Percentiles rank a stretch among this genome's conserved stretches.
phyloP scores from a whole-genome alignment of 768 basidiomycete species.

The Boletus subparvulus region DNA sequence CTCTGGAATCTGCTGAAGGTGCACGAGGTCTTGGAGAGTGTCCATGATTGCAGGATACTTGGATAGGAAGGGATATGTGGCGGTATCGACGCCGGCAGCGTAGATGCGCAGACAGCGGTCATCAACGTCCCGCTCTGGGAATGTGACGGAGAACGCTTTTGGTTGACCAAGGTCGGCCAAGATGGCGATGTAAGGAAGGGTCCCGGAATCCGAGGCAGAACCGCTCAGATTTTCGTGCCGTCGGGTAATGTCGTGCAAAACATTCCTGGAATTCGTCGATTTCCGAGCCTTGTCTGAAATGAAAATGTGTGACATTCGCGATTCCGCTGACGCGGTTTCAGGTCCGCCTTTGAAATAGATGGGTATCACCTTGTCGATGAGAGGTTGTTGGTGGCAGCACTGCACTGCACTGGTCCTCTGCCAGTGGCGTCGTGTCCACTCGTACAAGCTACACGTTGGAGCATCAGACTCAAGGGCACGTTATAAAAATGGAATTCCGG shows the following conservation, averaged over 20 bases:
- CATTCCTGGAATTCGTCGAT: neutral
- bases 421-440: constrained; percentile 12
- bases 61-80: constrained; percentile 8
- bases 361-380: constrained; percentile 13
- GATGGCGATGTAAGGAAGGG: constrained; percentile 7
- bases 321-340: neutral
- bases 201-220: neutral
- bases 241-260: neutral
- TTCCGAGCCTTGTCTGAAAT: constrained; percentile 16
- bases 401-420: constrained; percentile 19
- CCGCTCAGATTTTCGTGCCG: neutral
- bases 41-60: neutral
- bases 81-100: neutral
- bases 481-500: neutral
- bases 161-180: constrained; percentile 10
- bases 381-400: constrained; percentile 10
- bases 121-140: neutral
- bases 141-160: constrained; percentile 1
- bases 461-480: neutral
- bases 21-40: neutral
- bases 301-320: constrained; percentile 15
- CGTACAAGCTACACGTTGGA: neutral
- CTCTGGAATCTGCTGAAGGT: neutral
- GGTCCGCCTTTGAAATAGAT: constrained; percentile 9
- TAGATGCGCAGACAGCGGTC: constrained; percentile 10